Evolutionary conservation across 148 eudicot species (phyloP).

Genomic region (Beta vulgaris): DNA sequence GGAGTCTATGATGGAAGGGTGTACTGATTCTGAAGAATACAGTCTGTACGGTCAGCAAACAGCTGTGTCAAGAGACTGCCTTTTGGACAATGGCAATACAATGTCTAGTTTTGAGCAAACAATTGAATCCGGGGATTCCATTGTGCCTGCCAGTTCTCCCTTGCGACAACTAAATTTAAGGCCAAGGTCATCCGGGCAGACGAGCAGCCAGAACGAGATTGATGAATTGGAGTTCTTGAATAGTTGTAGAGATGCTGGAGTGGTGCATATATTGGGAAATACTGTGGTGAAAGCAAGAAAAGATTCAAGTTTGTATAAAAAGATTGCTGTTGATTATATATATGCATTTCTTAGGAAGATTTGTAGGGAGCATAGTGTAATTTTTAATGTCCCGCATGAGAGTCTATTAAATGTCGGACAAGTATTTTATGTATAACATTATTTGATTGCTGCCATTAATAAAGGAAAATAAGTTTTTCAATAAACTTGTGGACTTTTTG

Average conservation of each 20-base stretch:
- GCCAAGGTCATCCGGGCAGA: slow-evolving; percentile 49
- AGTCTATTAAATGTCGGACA: slow-evolving; percentile 91
- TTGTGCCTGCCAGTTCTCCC: slow-evolving; percentile 54
- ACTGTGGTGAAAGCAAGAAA: slow-evolving; percentile 73
- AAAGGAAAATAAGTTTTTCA: slow-evolving; percentile 7
- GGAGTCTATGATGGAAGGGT: slow-evolving; percentile 96
- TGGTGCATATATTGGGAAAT: slow-evolving; percentile 94
- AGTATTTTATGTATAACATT: slow-evolving; percentile 69
- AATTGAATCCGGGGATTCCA: slow-evolving; percentile 66
- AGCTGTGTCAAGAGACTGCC: slow-evolving; percentile 39
- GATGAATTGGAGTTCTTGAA: slow-evolving; percentile 78
- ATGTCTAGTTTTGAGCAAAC: slow-evolving; percentile 34
- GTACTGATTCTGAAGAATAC: slow-evolving; percentile 87
- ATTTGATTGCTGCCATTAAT: slow-evolving; percentile 8
- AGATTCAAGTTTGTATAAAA: slow-evolving; percentile 61
- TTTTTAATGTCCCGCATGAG: slow-evolving; percentile 94
- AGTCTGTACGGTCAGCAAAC: slow-evolving; percentile 81
- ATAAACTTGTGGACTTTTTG: neutral
- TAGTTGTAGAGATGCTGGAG: slow-evolving; percentile 80
- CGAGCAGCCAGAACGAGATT: slow-evolving; percentile 53
- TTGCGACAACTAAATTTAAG: slow-evolving; percentile 21
- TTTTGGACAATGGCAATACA: slow-evolving; percentile 29
- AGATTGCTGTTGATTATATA: slow-evolving; percentile 72
- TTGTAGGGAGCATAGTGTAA: slow-evolving; percentile 95
- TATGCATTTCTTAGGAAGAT: slow-evolving; percentile 96